Base-by-base conservation (phyloP, 768 basidiomycete genomes). In the Agaricus bisporus region DNA sequence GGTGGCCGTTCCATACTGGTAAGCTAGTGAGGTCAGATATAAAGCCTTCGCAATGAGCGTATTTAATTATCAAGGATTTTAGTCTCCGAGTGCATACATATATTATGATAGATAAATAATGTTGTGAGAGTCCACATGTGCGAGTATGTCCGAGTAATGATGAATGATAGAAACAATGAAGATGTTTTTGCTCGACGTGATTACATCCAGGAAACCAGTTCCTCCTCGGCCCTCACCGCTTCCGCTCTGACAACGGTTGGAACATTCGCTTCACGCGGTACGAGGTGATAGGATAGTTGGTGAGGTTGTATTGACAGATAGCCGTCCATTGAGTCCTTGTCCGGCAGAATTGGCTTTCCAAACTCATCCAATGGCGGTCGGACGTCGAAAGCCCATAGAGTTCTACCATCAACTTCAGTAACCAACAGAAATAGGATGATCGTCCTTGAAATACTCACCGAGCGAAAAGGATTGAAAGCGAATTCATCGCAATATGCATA, bases 401-500 rank as follows among this genome's bases (percentile, higher is more conserved):
- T 57, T 47, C 63, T 66, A n/a, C 43, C 20, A 46, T 22, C 22
- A 44, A 39, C 15, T 41, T 17, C 36, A 38, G 14, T n/a, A 51
- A 32, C 26, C 17, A 46, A 32, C 22, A 22, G 22, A 14, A 12
- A 14, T 17, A 11, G 8, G 37, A 45, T 32, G n/a, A 14, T 25
- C 12, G 38, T 10, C 12, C 3, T 17, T 15, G 11, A 4, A 14
- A 32, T 37, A 56, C 57, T 42, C 41, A 65, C 64, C 61, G 58
- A 20, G 62, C 50, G 22, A 65, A 58, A 3, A 63, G 43, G 12
- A 66, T 61, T 43, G 58, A 62, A 5, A 67, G 41, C 0, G 63
- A 63, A 32, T 67, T 62, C 50, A 61, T 60, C 2, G 64, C 66
- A 36, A 64, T 56, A 25, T 64, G 61, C 60, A 65, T 61, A 1